Conservation (phyloP, 352 stramenopile genomes). For the Phytophthora idaei region DNA sequence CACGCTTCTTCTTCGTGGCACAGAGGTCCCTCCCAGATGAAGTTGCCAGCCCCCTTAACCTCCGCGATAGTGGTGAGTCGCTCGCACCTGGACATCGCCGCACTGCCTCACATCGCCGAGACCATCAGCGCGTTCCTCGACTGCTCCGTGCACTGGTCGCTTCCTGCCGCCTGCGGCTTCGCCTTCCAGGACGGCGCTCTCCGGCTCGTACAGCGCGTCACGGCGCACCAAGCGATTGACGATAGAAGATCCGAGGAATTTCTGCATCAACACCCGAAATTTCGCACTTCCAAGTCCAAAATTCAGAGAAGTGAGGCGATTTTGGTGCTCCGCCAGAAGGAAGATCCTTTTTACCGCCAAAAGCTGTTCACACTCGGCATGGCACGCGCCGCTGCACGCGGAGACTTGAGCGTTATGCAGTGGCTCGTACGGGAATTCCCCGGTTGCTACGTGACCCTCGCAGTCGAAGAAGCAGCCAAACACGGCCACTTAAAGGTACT, state of each 20-base stretch:
- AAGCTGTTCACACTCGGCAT: slow-evolving; percentile 36
- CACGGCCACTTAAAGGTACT: slow-evolving; percentile 44
- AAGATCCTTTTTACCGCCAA: slow-evolving; percentile 35
- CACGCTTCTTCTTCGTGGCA: slow-evolving; percentile 16
- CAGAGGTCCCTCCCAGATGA: slow-evolving; percentile 9
- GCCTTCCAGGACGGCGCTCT: slow-evolving; percentile 16
- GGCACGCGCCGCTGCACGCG: slow-evolving; percentile 33
- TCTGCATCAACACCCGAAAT: slow-evolving; percentile 1
- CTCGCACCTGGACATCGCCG: slow-evolving; percentile 25
- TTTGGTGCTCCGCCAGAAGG: slow-evolving; percentile 2
- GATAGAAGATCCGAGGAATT: slow-evolving; percentile 4
- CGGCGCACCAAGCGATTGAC: slow-evolving; percentile 2
- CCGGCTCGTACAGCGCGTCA: slow-evolving; percentile 34
- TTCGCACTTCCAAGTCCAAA: not conserved
- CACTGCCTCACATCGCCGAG: slow-evolving; percentile 33
- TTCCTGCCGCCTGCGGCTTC: slow-evolving; percentile 35
- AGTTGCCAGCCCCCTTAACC: slow-evolving; percentile 15
- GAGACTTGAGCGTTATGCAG: slow-evolving; percentile 35
- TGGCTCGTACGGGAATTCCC: slow-evolving; percentile 37
- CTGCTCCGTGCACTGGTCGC: slow-evolving; percentile 29
- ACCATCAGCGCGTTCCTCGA: slow-evolving; percentile 44
- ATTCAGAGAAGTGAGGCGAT: not conserved
- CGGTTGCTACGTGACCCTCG: slow-evolving; percentile 38
- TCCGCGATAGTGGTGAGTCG: slow-evolving; percentile 25
- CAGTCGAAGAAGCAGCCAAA: slow-evolving; percentile 37